phyloP scores from a whole-genome alignment of 148 eudicot genomes.

The Chenopodium album region DNA sequence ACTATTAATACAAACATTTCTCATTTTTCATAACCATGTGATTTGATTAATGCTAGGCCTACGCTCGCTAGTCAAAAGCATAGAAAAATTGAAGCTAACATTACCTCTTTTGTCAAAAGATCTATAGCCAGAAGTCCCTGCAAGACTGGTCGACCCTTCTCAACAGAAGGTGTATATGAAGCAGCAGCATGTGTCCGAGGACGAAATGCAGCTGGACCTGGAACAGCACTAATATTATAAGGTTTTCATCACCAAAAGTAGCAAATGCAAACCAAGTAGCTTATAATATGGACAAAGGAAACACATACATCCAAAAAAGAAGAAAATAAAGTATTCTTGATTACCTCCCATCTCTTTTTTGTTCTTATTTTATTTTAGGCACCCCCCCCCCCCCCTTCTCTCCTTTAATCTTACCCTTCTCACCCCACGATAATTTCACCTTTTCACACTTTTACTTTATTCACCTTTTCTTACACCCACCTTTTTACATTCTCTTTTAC shows the following conservation, averaged over 20 bases:
- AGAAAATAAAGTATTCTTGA: not conserved
- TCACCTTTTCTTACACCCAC: too few species aligned
- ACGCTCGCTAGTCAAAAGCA: slow-evolving; percentile 15
- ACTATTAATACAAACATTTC: not conserved
- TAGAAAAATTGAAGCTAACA: slow-evolving; percentile 14
- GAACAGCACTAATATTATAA: slow-evolving; percentile 19
- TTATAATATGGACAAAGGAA: not conserved
- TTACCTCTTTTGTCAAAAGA: slow-evolving; percentile 91
- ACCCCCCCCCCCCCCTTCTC: too few species aligned
- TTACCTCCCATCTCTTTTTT: too few species aligned
- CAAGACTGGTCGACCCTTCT: slow-evolving; percentile 89
- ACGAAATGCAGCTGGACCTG: slow-evolving; percentile 99
- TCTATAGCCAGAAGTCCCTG: slow-evolving; percentile 97
- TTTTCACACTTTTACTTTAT: too few species aligned
- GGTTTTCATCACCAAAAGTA: slow-evolving; percentile 11
- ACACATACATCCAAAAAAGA: not conserved
- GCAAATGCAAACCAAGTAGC: not conserved
- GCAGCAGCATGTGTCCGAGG: slow-evolving; percentile 86
- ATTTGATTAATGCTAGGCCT: not conserved
- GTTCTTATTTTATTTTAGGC: too few species aligned
- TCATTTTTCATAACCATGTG: not conserved
- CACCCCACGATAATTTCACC: too few species aligned
- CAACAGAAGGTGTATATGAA: slow-evolving; percentile 66
- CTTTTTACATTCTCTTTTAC: too few species aligned
- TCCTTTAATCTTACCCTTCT: too few species aligned